Evolutionary conservation across 164 flowering plant species (phyloP).

Genomic region (Euptelea pleiosperma): DNA sequence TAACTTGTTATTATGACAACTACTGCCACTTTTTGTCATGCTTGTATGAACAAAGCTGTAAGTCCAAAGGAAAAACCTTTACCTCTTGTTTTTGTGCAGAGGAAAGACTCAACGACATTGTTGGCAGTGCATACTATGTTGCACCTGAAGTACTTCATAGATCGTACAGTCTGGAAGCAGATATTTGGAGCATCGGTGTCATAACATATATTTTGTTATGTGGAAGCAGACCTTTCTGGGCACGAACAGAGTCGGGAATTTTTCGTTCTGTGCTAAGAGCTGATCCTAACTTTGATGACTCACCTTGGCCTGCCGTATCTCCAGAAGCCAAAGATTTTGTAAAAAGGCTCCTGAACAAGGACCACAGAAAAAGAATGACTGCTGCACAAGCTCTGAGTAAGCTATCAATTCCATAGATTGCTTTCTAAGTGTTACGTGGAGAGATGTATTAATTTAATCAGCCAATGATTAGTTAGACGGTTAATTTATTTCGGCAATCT

Average conservation of each 20-base stretch:
- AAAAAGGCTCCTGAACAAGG: conserved; percentile 55
- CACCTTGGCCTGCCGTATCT: conserved; percentile 62
- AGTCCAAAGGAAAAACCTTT: not conserved
- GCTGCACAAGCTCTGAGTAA: conserved; percentile 65
- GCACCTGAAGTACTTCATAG: conserved; percentile 99
- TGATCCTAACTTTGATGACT: conserved; percentile 87
- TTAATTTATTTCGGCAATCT: too few relatives aligned
- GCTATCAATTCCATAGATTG: conserved; percentile 18
- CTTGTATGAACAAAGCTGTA: not conserved
- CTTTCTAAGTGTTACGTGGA: not conserved
- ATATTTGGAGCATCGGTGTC: conserved; percentile 98
- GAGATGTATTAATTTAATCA: not conserved
- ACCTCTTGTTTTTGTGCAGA: conserved; percentile 42
- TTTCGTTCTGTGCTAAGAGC: conserved; percentile 95
- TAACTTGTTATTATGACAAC: too few relatives aligned
- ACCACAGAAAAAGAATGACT: conserved; percentile 67
- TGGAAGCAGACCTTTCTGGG: conserved; percentile 99
- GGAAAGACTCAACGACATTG: conserved; percentile 93
- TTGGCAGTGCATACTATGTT: conserved; percentile 99
- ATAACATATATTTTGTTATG: conserved; percentile 88
- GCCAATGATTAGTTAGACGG: too few relatives aligned
- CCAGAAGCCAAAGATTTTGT: conserved; percentile 65
- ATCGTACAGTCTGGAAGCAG: conserved; percentile 90
- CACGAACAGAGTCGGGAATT: conserved; percentile 99
- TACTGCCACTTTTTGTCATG: too few relatives aligned